Evolutionary conservation across 2,329 filamentous ascomycete species (phyloP), one percentile per base, ranked within the genome.

Genomic region (Fusarium devonianum): DNA sequence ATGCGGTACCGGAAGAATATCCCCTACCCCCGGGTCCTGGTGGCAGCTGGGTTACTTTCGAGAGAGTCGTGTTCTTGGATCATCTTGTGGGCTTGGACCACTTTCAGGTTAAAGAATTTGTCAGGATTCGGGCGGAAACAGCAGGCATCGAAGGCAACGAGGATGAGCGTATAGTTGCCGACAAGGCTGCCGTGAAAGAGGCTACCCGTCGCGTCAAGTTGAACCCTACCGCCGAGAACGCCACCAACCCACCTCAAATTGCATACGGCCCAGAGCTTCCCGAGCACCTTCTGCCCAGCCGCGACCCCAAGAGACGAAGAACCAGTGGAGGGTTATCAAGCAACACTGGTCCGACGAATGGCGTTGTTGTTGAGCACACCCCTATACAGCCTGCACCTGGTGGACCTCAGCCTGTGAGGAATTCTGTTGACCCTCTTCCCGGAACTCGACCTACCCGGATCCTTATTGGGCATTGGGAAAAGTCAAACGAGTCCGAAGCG

Each of bases 11-110:
- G 5, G 65, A 73, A 29, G 71, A 75, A 19, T 75, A 75, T 63
- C 71, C 81, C 22, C 62, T 83, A 4, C 83, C 82, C 1, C 77
- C 80, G 3, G 83, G 82, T 1, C 80, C 82, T 2, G 83, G 83
- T 16, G 83, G 81, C 42, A 85, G 82, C 64, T 86, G 83, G 83
- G 82, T 86, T 17, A 85, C 82, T 0, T 86, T 86, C 58, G 80
- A 84, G 48, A 75, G 80, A 14, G 76, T 86, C 21, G 77, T 84
- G 16, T 86, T 86, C 60, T 78, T 80, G 3, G 67, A 77, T 7
- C 81, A 85, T 48, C 77, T 87, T 0, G 71, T 81, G 11, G 76
- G 77, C 3, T 69, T 85, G 4, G 78, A 82, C 40, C 78, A 85
- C 36, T 75, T 79, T 19, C 77, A 84, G 22, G 68, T 87, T 22